A percentile compares a stretch with the other conserved stretches of the same genome.
Conservation (phyloP, 1,284 basidiomycete genomes). For the Serendipita sp. region DNA sequence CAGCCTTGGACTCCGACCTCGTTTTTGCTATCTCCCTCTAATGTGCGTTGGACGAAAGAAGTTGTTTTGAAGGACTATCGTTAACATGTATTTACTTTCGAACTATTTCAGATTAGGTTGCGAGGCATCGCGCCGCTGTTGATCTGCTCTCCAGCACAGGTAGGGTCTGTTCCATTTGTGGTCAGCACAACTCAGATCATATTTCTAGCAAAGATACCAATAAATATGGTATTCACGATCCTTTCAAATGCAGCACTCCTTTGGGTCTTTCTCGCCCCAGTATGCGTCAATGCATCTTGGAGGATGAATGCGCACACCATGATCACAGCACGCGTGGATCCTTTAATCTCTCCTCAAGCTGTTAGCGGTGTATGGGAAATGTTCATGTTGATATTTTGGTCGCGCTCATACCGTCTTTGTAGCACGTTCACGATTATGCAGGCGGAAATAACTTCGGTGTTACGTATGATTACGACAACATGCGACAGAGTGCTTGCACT, state of each 20-base stretch:
- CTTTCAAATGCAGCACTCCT: neutral
- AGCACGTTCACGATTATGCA: slow-evolving; percentile 5
- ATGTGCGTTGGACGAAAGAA: no score
- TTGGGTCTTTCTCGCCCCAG: neutral
- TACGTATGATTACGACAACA: slow-evolving; percentile 1
- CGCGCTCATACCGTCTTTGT: neutral
- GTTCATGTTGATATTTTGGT: neutral
- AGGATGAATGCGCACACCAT: neutral
- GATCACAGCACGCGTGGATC: neutral
- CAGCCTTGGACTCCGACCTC: no score
- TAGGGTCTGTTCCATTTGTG: no score
- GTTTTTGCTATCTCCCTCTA: no score
- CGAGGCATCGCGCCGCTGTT: no score
- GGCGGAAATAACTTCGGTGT: slow-evolving; percentile 2
- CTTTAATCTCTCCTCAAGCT: neutral
- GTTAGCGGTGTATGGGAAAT: neutral
- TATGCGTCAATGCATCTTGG: neutral
- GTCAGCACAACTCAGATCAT: no score
- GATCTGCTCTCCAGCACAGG: no score
- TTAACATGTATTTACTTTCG: no score
- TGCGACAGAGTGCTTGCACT: neutral
- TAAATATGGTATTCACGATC: neutral
- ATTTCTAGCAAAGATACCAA: neutral
- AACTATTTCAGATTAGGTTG: no score
- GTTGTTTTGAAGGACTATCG: no score